phyloP scores from a whole-genome alignment of 2,329 filamentous ascomycete species.

The Cladosporium sp. region DNA sequence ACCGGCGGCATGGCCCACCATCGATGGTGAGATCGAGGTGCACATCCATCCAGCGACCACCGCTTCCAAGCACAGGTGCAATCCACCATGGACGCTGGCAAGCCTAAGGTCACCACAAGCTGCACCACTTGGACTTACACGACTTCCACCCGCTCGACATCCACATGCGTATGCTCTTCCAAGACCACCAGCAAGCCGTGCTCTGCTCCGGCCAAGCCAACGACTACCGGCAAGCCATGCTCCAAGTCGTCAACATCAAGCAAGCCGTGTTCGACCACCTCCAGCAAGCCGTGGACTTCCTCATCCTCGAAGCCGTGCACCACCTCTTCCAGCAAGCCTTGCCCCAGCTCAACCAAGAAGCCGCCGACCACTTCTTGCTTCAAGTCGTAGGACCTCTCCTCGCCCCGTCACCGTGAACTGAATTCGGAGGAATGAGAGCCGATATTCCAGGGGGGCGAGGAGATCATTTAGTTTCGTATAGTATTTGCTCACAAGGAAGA shows the following conservation, averaged over 20 bases:
- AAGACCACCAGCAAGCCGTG: neutral
- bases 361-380: neutral
- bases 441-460: no score
- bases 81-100: neutral
- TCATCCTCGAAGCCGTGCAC: neutral
- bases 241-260: no score
- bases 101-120: neutral
- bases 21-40: no score
- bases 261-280: no score
- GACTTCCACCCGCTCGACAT: neutral
- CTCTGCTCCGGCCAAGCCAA: neutral
- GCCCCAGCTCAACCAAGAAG: neutral
- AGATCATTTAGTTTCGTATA: no score
- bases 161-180: neutral
- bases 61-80: neutral
- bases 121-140: neutral
- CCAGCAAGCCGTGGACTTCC: no score
- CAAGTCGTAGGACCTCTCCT: neutral
- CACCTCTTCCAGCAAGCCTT: neutral
- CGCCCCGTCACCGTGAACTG: no score
- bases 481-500: no score
- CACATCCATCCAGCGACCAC: neutral
- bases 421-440: no score
- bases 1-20: neutral
- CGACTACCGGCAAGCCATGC: neutral